Base-by-base conservation (phyloP, 176 grass and related monocot genomes). In the Alopecurus myosuroides region DNA sequence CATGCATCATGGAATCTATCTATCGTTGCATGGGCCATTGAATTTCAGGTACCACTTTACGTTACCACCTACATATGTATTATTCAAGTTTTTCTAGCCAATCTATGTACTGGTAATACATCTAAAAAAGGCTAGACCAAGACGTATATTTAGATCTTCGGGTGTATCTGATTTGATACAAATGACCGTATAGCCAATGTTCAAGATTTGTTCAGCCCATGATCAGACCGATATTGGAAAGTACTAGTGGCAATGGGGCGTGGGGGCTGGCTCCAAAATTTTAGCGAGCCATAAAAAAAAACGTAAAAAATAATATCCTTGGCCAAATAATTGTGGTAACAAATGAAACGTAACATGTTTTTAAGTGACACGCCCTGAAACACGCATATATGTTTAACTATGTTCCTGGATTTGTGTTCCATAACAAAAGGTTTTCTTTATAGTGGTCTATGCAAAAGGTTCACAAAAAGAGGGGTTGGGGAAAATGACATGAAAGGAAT, bases 1-100 rank as follows among this genome's bases (percentile, higher is more conserved):
- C n/a, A 48, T 49, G 17, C 46, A 81, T 77, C 48, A 76, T 60
- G 49, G 11, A 85, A 29, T 42, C 26, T 42, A 77, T 49, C 82
- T 81, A 33, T 37, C 65, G 29, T 76, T 85, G 19, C 9, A 68
- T 50, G 77, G 46, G 28, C 29, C 77, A 58, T 20, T 75, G 11
- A 49, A 56, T 37, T 76, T 68, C 11, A 66, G 6, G 4, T 19
- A 33, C 53, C 23, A 66, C 39, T n/a, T n/a, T 19, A 71, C 31
- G 9, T 31, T 52, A 64, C 7, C 55, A 51, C 15, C 12, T 52
- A 31, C 28, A n/a, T n/a, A n/a, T n/a, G n/a, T n/a, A 69, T 66
- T 25, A 74, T 41, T 20, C 28, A 78, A 19, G 30, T 34, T 55
- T 29, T 73, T 73, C 12, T 31, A 11, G 39, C 74, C 20, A 71